Percentiles rank a stretch among this genome's conserved stretches.
Evolutionary conservation across 495 filamentous ascomycete genomes (phyloP).

Genomic region (Halenospora varia): DNA sequence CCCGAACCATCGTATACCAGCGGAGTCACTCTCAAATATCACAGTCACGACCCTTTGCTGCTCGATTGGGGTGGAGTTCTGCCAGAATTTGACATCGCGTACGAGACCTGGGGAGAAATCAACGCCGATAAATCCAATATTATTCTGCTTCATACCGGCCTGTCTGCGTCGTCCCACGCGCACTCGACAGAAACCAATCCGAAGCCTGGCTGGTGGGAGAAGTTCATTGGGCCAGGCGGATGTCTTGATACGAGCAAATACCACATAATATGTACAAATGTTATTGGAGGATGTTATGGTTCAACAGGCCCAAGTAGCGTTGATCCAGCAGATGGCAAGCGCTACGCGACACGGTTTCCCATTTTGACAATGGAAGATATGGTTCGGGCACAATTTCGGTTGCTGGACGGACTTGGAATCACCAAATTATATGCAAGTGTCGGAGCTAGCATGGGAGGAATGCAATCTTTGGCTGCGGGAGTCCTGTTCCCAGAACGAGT

Average conservation of each 20-base stretch:
- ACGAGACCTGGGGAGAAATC: slow-evolving; percentile 87
- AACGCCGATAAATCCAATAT: slow-evolving; percentile 83
- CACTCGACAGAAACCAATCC: slow-evolving; percentile 82
- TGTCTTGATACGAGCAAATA: slow-evolving; percentile 90
- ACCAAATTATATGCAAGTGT: slow-evolving; percentile 85
- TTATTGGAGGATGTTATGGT: slow-evolving; percentile 93
- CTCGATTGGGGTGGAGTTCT: slow-evolving; percentile 93
- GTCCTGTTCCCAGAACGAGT: slow-evolving; percentile 79
- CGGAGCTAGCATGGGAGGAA: slow-evolving; percentile 96
- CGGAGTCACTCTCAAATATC: slow-evolving; percentile 72
- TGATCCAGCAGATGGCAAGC: slow-evolving; percentile 83
- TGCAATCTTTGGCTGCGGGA: slow-evolving; percentile 94
- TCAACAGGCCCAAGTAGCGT: slow-evolving; percentile 86
- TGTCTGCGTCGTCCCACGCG: slow-evolving; percentile 94
- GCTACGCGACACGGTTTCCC: slow-evolving; percentile 93
- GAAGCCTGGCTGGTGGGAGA: slow-evolving; percentile 98
- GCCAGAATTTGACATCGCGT: slow-evolving; percentile 81
- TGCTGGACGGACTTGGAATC: slow-evolving; percentile 79
- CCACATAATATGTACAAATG: slow-evolving; percentile 93
- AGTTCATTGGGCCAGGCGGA: slow-evolving; percentile 88
- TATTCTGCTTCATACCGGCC: slow-evolving; percentile 88
- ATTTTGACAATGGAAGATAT: slow-evolving; percentile 97
- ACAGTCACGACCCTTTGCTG: slow-evolving; percentile 67
- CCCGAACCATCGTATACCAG: slow-evolving; percentile 94
- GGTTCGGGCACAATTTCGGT: slow-evolving; percentile 90